Percentiles rank a stretch among this genome's conserved stretches.
Conservation (phyloP, 306 rosid genomes). For the Begonia masoniana region DNA sequence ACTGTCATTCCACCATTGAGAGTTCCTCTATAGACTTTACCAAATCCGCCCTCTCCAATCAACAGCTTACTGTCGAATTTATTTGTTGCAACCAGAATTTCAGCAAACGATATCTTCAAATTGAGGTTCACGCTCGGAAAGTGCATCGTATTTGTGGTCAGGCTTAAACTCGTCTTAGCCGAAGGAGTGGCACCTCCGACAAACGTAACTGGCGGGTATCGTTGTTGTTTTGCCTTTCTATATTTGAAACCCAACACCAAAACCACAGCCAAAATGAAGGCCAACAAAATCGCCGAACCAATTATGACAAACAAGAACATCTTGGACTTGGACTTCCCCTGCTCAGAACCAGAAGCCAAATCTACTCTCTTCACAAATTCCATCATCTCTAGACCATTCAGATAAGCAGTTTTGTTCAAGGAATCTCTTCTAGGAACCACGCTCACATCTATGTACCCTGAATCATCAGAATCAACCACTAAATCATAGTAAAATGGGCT, state of each 20-base stretch:
- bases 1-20: constrained; percentile 1
- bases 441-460: constrained; percentile 7
- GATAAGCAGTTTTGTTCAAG: neutral
- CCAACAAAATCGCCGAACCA: constrained; percentile 14
- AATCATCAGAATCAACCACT: constrained; percentile 24
- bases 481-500: constrained; percentile 21
- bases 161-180: constrained; percentile 1
- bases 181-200: constrained; percentile 21
- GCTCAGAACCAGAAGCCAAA: neutral
- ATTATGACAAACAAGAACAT: constrained; percentile 1
- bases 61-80: constrained; percentile 17
- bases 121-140: constrained; percentile 23
- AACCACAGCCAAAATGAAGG: neutral
- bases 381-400: constrained; percentile 42
- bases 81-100: constrained; percentile 29
- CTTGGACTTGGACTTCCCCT: neutral
- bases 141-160: constrained; percentile 15
- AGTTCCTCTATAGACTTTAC: constrained; percentile 32
- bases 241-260: constrained; percentile 12
- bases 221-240: constrained; percentile 5
- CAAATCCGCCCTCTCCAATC: constrained; percentile 29
- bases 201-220: constrained; percentile 9
- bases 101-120: constrained; percentile 21
- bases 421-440: neutral
- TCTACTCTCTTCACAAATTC: neutral